These are phyloP conservation scores for Cyclotella sp. DNA, from an alignment of 108 stramenopile species.

Conservation along the genomic window DNA sequence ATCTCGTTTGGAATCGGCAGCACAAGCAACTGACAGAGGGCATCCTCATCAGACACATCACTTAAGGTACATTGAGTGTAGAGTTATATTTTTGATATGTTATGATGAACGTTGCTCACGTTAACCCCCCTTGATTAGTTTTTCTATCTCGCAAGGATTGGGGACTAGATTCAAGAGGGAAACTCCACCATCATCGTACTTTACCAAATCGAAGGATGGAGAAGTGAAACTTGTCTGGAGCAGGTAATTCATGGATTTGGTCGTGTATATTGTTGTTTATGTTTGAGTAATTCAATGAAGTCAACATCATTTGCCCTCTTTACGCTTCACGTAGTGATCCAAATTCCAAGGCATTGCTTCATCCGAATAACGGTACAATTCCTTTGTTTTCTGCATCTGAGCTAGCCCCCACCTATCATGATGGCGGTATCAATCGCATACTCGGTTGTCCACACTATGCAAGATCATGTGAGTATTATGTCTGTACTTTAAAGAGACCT, in stretches of 20 bases:
- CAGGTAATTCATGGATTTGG: constrained; percentile 21
- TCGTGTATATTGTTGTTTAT: constrained; percentile 1
- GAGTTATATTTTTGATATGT: not conserved
- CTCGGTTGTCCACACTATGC: constrained; percentile 93
- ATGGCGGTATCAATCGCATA: constrained; percentile 71
- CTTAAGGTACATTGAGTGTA: constrained; percentile 24
- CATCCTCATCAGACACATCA: constrained; percentile 37
- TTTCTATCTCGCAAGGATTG: constrained; percentile 31
- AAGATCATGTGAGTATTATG: constrained; percentile 60
- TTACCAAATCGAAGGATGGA: constrained; percentile 63
- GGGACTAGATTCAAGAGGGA: constrained; percentile 48
- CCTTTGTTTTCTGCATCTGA: constrained; percentile 81
- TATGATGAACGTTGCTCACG: not conserved
- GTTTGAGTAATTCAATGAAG: not conserved
- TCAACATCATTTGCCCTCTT: not conserved
- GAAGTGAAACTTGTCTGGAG: constrained; percentile 66
- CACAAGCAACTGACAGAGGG: not conserved
- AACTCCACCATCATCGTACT: constrained; percentile 75
- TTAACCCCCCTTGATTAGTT: constrained; percentile 11
- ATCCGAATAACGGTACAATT: constrained; percentile 39
- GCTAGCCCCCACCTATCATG: constrained; percentile 87
- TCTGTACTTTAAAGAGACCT: not conserved
- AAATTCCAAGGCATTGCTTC: constrained; percentile 28
- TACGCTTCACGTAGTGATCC: constrained; percentile 35
- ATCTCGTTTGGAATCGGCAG: constrained; percentile 6